These are phyloP conservation scores for Diplodia corticola DNA, from an alignment of 2,329 filamentous ascomycete species.

Conservation along the genomic window DNA sequence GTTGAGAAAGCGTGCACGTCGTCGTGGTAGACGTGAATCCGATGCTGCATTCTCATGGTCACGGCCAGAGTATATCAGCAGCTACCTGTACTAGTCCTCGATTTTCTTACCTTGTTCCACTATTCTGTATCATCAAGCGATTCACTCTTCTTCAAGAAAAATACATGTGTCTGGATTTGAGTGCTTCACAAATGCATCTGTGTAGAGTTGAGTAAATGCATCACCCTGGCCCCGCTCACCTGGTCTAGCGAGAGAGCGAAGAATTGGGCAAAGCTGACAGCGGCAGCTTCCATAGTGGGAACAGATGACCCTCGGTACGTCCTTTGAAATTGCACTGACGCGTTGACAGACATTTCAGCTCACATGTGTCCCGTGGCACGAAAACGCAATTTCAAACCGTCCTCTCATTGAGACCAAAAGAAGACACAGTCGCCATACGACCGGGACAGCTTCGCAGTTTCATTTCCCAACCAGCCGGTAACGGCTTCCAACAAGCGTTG, in stretches of 20 bases:
- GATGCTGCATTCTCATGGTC: constrained; percentile 1
- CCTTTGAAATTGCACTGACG: background rate
- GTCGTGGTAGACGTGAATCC: background rate
- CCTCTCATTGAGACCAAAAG: background rate
- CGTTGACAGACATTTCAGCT: background rate
- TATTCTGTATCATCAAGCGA: background rate
- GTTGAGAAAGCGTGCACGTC: background rate
- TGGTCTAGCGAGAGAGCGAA: background rate
- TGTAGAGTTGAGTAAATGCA: too few relatives aligned
- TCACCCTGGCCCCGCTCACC: too few relatives aligned
- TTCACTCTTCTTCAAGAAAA: background rate
- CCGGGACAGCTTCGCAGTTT: too few relatives aligned
- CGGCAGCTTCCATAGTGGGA: too few relatives aligned
- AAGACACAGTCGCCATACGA: background rate
- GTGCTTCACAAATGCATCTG: background rate
- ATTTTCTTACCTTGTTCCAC: background rate
- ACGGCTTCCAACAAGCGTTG: background rate
- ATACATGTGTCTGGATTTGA: background rate
- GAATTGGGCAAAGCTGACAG: background rate
- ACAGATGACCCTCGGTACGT: too few relatives aligned
- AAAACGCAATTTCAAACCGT: background rate
- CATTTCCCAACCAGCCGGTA: background rate
- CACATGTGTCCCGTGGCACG: background rate
- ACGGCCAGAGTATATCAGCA: constrained; percentile 15
- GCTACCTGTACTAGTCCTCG: constrained; percentile 11